Evolutionary conservation across 2,329 filamentous ascomycete species (phyloP), one percentile per base, ranked within the genome.

Genomic region (Aspergillus piperis): DNA sequence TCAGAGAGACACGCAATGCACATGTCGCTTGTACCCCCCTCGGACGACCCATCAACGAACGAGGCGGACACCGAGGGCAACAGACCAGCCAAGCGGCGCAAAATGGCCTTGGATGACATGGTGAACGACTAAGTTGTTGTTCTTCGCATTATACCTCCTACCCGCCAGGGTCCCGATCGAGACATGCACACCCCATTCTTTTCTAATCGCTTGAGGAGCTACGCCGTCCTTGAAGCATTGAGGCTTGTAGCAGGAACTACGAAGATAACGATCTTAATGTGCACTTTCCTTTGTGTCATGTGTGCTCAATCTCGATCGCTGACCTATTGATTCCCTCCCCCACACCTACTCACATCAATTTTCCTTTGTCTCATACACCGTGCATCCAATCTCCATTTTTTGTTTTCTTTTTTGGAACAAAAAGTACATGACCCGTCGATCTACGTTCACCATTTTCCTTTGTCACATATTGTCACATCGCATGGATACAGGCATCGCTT

Each of bases 61-160:
- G 71, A 70, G 15, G 44, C 61, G 1, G 68, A 72, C 30, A 41
- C 42, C 11, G 58, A 64, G 4, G 70, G 71, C 10, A 64, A 62
- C 10, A 63, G 71, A 44, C 75, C 74, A 5, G 42, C 73, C 11
- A 77, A 77, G 58, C 67, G 75, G 44, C 73, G 73, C 32, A 75
- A 73, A 51, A 77, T 77, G 75, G 74, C 75, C 13, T 57, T 77
- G 57, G 72, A 77, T 54, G 75, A 77, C 53, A 77, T 77, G 68
- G 75, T 77, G 17, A 77, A 77, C 51, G 75, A 71, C 44, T 77
- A 57, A 57, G n/a, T 23, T 23, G 32, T 36, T 36, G n/a, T 36
- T 44, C 17, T 19, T 17, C 17, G 5, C 15, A 38, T n/a, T 23
- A n/a, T 38, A 25, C 17, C 11, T 32, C 3, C 15, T 21, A 39